phyloP scores from a whole-genome alignment of 345 rosid genomes.

The Hirschfeldia incana region DNA sequence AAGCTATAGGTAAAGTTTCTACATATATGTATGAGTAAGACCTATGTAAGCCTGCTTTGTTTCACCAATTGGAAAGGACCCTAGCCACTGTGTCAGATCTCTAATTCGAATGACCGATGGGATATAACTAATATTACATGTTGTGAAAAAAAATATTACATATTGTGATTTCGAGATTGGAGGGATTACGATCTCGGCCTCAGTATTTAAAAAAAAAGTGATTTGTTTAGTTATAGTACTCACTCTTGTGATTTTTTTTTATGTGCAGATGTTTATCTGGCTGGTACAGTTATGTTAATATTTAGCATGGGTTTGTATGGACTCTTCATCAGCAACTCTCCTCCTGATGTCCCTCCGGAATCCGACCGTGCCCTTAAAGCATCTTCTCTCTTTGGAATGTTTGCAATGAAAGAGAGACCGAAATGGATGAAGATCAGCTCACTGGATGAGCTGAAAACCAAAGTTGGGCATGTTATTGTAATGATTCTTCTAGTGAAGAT shows the following conservation, averaged over 20 bases:
- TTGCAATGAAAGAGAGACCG: slow-evolving; percentile 87
- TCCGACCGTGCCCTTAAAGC: slow-evolving; percentile 76
- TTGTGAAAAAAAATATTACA: no score
- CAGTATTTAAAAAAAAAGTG: no score
- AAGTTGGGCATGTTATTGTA: slow-evolving; percentile 92
- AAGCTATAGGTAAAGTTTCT: slow-evolving; percentile 68
- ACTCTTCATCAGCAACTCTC: slow-evolving; percentile 68
- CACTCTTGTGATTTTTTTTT: not conserved
- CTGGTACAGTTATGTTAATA: slow-evolving; percentile 92
- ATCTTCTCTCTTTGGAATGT: slow-evolving; percentile 96
- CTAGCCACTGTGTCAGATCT: no score
- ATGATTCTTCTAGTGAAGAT: slow-evolving; percentile 95
- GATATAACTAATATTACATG: no score
- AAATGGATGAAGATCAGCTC: slow-evolving; percentile 97
- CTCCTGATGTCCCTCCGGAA: slow-evolving; percentile 48
- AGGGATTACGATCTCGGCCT: no score
- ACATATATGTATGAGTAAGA: not conserved
- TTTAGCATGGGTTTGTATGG: slow-evolving; percentile 96
- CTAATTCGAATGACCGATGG: no score
- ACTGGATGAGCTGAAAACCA: slow-evolving; percentile 83
- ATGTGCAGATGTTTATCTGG: slow-evolving; percentile 86
- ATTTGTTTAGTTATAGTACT: not conserved
- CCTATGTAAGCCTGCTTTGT: not conserved
- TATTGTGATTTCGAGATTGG: no score
- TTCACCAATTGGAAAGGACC: no score